These are phyloP conservation scores for Talaromyces proteolyticus DNA, from an alignment of 495 filamentous ascomycete species.

Conservation along the genomic window DNA sequence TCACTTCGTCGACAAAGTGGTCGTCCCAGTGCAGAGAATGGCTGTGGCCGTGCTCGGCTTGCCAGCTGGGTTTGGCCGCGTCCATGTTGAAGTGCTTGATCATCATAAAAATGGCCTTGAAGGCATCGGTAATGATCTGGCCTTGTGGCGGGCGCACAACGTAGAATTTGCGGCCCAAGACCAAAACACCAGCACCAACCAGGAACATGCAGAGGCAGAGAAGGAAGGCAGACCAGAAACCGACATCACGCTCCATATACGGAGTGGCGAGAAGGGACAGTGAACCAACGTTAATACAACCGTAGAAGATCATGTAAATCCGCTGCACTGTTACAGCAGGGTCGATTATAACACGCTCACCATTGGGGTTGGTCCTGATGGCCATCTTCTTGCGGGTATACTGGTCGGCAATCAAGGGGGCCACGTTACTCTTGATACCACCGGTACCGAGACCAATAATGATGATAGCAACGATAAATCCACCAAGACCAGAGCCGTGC, in stretches of 20 bases:
- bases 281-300: conserved; percentile 72
- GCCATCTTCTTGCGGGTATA: conserved; percentile 59
- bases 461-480: conserved; percentile 41
- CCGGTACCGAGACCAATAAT: conserved; percentile 51
- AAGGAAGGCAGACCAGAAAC: conserved; percentile 72
- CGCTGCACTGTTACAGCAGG: conserved; percentile 68
- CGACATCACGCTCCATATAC: conserved; percentile 60
- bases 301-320: conserved; percentile 71
- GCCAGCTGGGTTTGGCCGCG: conserved; percentile 55
- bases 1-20: conserved; percentile 41
- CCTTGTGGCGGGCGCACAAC: conserved; percentile 58
- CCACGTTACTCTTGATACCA: conserved; percentile 68
- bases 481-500: conserved; percentile 41
- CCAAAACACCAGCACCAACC: conserved; percentile 44
- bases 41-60: conserved; percentile 35
- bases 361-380: conserved; percentile 45
- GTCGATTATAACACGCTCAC: conserved; percentile 71
- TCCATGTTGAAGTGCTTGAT: conserved; percentile 48
- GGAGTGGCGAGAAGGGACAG: conserved; percentile 54
- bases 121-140: conserved; percentile 55
- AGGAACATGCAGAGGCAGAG: conserved; percentile 59
- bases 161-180: conserved; percentile 52
- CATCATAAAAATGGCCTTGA: conserved; percentile 56
- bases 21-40: conserved; percentile 41
- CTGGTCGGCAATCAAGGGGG: conserved; percentile 69